Conservation (phyloP, 169 alveolate genomes). For the Miamiensis avidus region DNA sequence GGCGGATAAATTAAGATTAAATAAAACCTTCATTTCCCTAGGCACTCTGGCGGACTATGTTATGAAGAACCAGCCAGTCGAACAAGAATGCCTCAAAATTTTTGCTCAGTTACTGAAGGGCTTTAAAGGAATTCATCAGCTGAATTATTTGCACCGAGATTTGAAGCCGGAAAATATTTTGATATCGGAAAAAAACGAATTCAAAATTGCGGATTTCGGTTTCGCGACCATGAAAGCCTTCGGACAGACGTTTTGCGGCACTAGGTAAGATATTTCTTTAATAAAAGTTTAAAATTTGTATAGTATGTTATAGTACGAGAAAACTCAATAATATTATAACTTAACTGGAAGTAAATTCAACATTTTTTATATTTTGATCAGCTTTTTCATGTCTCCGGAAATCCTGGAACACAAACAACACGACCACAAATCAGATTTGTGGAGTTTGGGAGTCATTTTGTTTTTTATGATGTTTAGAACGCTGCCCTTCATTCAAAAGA, state of each 20-base stretch:
- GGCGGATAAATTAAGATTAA: no score
- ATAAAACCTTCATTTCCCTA: no score
- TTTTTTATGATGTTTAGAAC: constrained; percentile 39
- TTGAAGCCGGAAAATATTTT: constrained; percentile 41
- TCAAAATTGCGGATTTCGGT: constrained; percentile 47
- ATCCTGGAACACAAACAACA: constrained; percentile 19
- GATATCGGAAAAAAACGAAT: constrained; percentile 10
- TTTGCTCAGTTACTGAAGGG: constrained; percentile 28
- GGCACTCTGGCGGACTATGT: constrained; percentile 56
- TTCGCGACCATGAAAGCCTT: constrained; percentile 23
- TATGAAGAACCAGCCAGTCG: constrained; percentile 41
- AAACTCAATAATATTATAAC: no score
- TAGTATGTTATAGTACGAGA: no score
- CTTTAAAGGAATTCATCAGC: constrained; percentile 17
- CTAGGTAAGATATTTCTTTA: background rate
- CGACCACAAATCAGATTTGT: constrained; percentile 44
- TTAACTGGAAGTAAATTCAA: background rate
- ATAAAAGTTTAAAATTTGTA: no score
- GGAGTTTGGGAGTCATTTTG: constrained; percentile 50
- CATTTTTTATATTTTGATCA: background rate
- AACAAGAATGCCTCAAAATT: constrained; percentile 24
- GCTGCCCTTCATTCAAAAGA: constrained; percentile 28
- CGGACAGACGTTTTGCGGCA: constrained; percentile 36
- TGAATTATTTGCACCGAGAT: constrained; percentile 41
- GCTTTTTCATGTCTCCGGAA: constrained; percentile 53